These are phyloP conservation scores for Acacia pycnantha DNA, from an alignment of 331 rosid species.

Conservation along the genomic window DNA sequence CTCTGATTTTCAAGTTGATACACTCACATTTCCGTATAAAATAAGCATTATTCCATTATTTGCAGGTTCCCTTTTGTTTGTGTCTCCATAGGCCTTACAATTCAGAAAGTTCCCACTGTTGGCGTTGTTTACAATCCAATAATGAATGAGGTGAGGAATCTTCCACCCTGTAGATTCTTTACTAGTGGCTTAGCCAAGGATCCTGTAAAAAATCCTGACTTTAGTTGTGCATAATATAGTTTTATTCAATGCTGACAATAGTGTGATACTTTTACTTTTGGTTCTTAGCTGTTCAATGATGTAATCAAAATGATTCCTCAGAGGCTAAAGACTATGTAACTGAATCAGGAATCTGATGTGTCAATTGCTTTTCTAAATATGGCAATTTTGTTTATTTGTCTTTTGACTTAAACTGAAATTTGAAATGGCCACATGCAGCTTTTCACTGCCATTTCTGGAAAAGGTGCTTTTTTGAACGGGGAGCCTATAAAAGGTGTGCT, in stretches of 20 bases:
- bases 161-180: conserved; percentile 2
- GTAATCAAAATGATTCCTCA: not conserved
- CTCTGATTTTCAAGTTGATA: conserved; percentile 26
- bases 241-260: not conserved
- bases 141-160: conserved; percentile 71
- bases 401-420: conserved; percentile 21
- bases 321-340: not conserved
- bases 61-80: conserved; percentile 93
- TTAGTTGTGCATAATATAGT: not conserved
- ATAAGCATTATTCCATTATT: conserved; percentile 2
- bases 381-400: not conserved
- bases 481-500: conserved; percentile 77
- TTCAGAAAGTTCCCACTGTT: conserved; percentile 72
- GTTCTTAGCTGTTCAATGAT: not conserved
- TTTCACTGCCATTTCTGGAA: conserved; percentile 78
- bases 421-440: conserved; percentile 51
- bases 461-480: conserved; percentile 87
- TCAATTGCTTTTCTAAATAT: conserved; percentile 10
- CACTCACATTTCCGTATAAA: not conserved
- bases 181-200: not conserved
- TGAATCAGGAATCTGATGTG: conserved; percentile 1
- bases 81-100: conserved; percentile 94
- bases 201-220: not conserved
- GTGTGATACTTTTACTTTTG: not conserved
- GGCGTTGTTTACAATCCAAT: conserved; percentile 99